phyloP scores from a whole-genome alignment of 140 eudicot genomes.

The Flaveria floridana region DNA sequence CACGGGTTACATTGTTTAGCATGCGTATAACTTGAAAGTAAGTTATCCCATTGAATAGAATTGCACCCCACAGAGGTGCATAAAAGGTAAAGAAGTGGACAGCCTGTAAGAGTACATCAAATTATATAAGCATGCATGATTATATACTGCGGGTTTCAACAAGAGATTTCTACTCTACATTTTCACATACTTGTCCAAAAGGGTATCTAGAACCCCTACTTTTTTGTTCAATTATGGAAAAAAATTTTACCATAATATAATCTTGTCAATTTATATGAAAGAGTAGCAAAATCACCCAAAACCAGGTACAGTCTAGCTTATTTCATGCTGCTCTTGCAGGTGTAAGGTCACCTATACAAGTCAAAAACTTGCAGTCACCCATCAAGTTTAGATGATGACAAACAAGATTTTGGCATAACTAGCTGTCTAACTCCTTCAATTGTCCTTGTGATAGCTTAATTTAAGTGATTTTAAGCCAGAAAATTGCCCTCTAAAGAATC shows the following conservation, averaged over 20 bases:
- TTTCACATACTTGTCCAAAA: conserved; percentile 16
- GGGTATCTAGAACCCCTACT: background rate
- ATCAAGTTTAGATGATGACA: background rate
- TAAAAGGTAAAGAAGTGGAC: conserved; percentile 90
- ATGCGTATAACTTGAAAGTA: conserved; percentile 98
- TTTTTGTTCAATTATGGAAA: background rate
- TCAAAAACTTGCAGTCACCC: conserved; percentile 13
- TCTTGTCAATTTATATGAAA: background rate
- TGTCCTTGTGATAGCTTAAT: background rate
- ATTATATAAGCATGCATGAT: conserved; percentile 19
- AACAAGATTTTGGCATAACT: background rate
- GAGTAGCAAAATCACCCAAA: background rate
- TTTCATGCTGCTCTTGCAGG: background rate
- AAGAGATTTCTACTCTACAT: conserved; percentile 9
- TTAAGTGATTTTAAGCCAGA: background rate
- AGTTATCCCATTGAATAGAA: conserved; percentile 91
- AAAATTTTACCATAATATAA: background rate
- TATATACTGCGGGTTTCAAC: conserved; percentile 11
- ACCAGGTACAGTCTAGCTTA: background rate
- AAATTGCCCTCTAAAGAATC: background rate
- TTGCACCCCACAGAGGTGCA: conserved; percentile 98
- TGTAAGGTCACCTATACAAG: background rate
- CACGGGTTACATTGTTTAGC: conserved; percentile 95
- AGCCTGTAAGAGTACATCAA: conserved; percentile 50
- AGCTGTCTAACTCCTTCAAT: background rate